phyloP scores from a whole-genome alignment of 768 basidiomycete species.

The Chalciporus pseudorubinellus region DNA sequence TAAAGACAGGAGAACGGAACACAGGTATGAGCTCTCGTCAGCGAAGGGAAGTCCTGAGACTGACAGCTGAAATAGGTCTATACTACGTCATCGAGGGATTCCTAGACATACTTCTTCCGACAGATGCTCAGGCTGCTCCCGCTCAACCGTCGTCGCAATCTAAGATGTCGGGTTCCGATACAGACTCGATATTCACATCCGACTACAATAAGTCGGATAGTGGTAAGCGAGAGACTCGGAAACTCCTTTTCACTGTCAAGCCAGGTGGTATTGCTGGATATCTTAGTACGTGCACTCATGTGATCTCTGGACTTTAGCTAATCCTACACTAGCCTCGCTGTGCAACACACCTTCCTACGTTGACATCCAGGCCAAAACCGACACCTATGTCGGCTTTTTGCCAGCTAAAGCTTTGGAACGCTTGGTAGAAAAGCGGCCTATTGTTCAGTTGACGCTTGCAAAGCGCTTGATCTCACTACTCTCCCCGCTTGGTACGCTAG shows the following conservation, averaged over 20 bases:
- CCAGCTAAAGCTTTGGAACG: conserved; percentile 86
- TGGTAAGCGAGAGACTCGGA: conserved; percentile 42
- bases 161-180: conserved; percentile 25
- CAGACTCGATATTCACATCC: conserved; percentile 39
- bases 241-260: conserved; percentile 90
- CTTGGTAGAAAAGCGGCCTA: conserved; percentile 89
- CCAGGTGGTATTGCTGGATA: conserved; percentile 98
- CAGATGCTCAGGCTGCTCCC: conserved; percentile 12
- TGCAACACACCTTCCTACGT: conserved; percentile 94
- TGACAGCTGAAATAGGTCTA: conserved; percentile 46
- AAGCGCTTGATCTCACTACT: conserved; percentile 95
- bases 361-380: conserved; percentile 95
- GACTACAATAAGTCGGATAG: conserved; percentile 28
- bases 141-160: conserved; percentile 12
- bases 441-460: conserved; percentile 91
- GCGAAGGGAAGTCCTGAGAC: neutral
- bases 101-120: conserved; percentile 82
- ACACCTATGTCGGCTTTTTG: conserved; percentile 96
- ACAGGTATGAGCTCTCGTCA: conserved; percentile 51
- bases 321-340: conserved; percentile 61
- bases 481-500: conserved; percentile 76
- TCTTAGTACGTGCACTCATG: conserved; percentile 54
- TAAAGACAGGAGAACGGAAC: conserved; percentile 85
- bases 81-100: conserved; percentile 98
- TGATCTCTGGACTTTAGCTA: neutral